Evolutionary conservation across 768 basidiomycete genomes (phyloP), one percentile per base, ranked within the genome.

Genomic region (Filobasidium floriforme): DNA sequence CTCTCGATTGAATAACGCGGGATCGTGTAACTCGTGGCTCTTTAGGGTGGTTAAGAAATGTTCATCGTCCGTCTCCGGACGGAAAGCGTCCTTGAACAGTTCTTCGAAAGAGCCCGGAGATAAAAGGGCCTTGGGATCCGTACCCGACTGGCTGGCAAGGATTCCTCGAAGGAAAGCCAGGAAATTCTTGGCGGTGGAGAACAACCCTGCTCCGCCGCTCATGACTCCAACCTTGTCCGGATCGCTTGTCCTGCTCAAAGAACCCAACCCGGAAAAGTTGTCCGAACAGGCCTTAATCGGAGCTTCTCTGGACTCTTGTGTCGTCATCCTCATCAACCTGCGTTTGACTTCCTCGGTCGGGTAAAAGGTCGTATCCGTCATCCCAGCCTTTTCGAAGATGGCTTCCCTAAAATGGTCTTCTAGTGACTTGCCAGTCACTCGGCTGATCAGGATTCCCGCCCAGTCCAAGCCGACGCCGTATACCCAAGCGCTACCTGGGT

Each of bases 401-500:
- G 76, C 43, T 49, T 74, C 49, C 62, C 74, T 68, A 54, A 79
- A 67, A 68, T 74, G 78, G 0, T 72, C 70, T 41, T 75, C 76
- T n/a, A 79, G 69, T 1, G 67, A 52, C n/a, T 72, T 28, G 0
- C 75, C 76, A 10, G 70, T 70, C 5, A 73, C 66, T 7, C 72
- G 63, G 57, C 74, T 70, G 59, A 79, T 68, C 44, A 77, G 61
- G 10, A 74, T 59, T 1, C n/a, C 75, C 73, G 71, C 69, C 73
- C 75, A 77, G 59, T 79, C 78, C 46, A 75, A 9, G 60, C n/a
- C 59, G 1, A 59, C 51, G n/a, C 72, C 67, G 71, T 79, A 79
- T 0, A 18, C 29, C 63, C 64, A 74, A 1, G 68, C 68, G 3
- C 70, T 73, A 2, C 73, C 75, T 5, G 75, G 75, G 41, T 76